phyloP scores from a whole-genome alignment of 179 eudicot genomes.

The Actinidia chinensis region DNA sequence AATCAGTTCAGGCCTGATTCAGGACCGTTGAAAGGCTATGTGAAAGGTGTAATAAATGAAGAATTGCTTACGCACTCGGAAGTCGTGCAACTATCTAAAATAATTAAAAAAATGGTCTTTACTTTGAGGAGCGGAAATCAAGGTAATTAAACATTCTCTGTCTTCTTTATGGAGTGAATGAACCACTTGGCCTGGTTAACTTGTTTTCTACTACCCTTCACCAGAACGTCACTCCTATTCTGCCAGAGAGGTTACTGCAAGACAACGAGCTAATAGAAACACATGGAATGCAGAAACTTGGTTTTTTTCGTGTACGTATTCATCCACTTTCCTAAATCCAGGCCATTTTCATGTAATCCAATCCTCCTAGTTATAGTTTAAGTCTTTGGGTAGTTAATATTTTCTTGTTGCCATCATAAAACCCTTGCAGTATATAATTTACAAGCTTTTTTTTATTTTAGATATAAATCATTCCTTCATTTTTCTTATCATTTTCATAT shows the following conservation, averaged over 20 bases:
- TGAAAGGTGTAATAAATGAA: slow-evolving; percentile 60
- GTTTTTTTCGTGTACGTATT: background rate
- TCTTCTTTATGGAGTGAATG: background rate
- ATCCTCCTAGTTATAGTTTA: background rate
- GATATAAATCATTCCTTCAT: background rate
- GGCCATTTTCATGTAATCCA: background rate
- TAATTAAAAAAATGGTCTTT: slow-evolving; percentile 67
- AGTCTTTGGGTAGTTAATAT: background rate
- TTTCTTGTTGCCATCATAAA: background rate
- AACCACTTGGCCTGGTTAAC: background rate
- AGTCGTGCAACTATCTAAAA: slow-evolving; percentile 68
- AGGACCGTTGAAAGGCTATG: slow-evolving; percentile 64
- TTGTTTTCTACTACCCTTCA: background rate
- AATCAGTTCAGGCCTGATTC: slow-evolving; percentile 67
- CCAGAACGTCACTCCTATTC: background rate
- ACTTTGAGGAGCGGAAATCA: slow-evolving; percentile 62
- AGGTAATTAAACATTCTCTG: slow-evolving; percentile 42
- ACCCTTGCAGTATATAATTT: background rate
- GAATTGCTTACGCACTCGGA: slow-evolving; percentile 72
- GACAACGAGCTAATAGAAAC: background rate
- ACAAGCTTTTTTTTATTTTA: background rate
- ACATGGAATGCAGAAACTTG: background rate
- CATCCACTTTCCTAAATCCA: background rate
- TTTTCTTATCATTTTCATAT: background rate
- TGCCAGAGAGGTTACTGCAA: background rate